phyloP scores from a whole-genome alignment of 306 rosid genomes.

The Cucurbita maxima region DNA sequence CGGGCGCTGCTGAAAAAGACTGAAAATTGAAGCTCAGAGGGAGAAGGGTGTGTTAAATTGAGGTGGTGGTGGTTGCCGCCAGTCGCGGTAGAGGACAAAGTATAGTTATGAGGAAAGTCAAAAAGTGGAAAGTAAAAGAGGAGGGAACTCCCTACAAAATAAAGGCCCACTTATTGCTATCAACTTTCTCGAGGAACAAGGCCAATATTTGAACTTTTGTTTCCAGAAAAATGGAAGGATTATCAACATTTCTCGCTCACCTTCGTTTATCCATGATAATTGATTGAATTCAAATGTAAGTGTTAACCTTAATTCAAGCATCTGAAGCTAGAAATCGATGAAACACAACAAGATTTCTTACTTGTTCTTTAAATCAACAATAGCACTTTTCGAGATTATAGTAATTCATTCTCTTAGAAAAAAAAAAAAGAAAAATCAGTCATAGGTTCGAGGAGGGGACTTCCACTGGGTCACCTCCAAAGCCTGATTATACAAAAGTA shows the following conservation, averaged over 20 bases:
- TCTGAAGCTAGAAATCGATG: too few species aligned
- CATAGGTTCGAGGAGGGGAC: neutral
- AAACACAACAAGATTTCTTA: too few species aligned
- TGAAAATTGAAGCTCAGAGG: neutral
- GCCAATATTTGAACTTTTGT: neutral
- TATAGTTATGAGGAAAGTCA: constrained; percentile 37
- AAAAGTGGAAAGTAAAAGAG: constrained; percentile 36
- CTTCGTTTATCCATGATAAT: neutral
- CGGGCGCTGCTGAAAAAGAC: constrained; percentile 13
- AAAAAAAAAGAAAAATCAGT: neutral
- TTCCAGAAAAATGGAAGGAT: neutral
- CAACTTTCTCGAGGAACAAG: constrained; percentile 31
- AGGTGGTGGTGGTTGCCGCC: neutral
- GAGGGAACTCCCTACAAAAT: constrained; percentile 83
- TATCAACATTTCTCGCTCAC: neutral
- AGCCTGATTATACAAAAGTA: neutral
- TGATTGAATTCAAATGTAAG: too few species aligned
- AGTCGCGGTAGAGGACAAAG: constrained; percentile 22
- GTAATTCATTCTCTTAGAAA: neutral
- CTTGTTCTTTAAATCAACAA: too few species aligned
- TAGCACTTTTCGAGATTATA: too few species aligned
- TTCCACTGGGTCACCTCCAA: neutral
- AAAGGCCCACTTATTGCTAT: constrained; percentile 46
- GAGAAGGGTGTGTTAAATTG: constrained; percentile 10
- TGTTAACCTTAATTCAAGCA: too few species aligned